Evolutionary conservation across 2,329 filamentous ascomycete genomes (phyloP).

Genomic region (Talaromyces verruculosus): DNA sequence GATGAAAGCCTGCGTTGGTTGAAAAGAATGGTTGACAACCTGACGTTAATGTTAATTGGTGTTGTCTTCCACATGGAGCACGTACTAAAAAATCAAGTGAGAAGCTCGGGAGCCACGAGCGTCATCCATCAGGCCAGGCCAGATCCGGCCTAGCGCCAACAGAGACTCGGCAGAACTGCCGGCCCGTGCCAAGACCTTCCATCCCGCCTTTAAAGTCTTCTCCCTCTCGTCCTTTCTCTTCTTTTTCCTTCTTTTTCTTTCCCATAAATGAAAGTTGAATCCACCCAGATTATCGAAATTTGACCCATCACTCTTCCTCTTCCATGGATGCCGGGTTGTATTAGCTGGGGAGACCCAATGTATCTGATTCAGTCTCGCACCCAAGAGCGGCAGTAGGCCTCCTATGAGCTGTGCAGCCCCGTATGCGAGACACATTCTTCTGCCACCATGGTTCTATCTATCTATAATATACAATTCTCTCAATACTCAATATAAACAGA

Average conservation of each 20-base stretch:
- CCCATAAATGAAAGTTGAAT: conserved; percentile 56
- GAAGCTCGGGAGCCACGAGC: conserved; percentile 6
- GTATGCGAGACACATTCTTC: conserved; percentile 47
- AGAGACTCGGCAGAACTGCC: conserved; percentile 26
- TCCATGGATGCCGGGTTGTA: conserved; percentile 60
- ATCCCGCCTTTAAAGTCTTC: conserved; percentile 22
- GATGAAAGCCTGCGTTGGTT: not conserved
- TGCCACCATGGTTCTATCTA: conserved; percentile 19
- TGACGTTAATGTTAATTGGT: not conserved
- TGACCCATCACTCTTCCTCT: conserved; percentile 53
- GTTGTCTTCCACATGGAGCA: not conserved
- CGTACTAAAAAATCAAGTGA: conserved; percentile 18
- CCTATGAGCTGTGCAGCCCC: conserved; percentile 50
- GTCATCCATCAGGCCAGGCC: conserved; percentile 14
- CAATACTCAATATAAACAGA: conserved; percentile 7
- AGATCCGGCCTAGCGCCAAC: not conserved
- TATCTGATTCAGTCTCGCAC: conserved; percentile 42
- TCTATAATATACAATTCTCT: conserved; percentile 10
- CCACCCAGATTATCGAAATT: conserved; percentile 55
- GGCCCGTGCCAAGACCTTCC: conserved; percentile 24
- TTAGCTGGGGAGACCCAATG: conserved; percentile 52
- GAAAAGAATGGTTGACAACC: not conserved
- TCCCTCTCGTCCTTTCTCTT: conserved; percentile 18
- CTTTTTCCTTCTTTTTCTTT: conserved; percentile 42
- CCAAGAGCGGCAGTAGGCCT: conserved; percentile 52